A percentile compares a stretch with the other conserved stretches of the same genome.
phyloP scores from a whole-genome alignment of 2,329 filamentous ascomycete species.

The Neonectria magnoliae region DNA sequence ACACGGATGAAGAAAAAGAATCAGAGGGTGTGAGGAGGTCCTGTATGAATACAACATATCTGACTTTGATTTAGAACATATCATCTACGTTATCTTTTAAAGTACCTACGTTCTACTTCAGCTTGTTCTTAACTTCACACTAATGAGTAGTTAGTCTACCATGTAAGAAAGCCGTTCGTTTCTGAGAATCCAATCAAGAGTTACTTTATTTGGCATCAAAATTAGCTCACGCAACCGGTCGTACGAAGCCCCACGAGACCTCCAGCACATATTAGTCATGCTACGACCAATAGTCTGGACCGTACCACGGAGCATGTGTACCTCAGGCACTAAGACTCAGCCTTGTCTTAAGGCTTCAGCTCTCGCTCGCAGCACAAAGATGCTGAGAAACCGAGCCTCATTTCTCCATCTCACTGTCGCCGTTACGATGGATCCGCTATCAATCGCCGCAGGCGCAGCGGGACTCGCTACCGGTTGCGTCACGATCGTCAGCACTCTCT shows the following conservation, averaged over 20 bases:
- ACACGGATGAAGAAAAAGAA: not conserved
- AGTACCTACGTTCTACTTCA: too few species aligned
- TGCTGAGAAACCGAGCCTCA: not conserved
- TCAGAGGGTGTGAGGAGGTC: too few species aligned
- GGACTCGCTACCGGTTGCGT: constrained; percentile 1
- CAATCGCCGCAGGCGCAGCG: constrained; percentile 9
- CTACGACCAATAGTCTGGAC: too few species aligned
- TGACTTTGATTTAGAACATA: not conserved
- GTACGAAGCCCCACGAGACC: too few species aligned
- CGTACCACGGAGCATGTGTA: not conserved
- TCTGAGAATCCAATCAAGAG: too few species aligned
- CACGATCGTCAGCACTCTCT: not conserved
- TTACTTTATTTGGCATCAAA: too few species aligned
- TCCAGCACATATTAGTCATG: not conserved
- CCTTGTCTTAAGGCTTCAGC: not conserved
- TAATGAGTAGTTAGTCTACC: too few species aligned
- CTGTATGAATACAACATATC: too few species aligned
- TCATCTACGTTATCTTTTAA: too few species aligned
- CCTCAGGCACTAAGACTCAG: not conserved
- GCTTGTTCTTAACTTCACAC: too few species aligned
- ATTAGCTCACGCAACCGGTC: too few species aligned
- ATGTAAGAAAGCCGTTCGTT: too few species aligned
- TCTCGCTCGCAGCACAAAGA: not conserved
- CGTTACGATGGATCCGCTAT: constrained; percentile 1
- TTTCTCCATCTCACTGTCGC: not conserved